phyloP scores from a whole-genome alignment of 2,329 filamentous ascomycete species.

The Trichophaea hybrida region DNA sequence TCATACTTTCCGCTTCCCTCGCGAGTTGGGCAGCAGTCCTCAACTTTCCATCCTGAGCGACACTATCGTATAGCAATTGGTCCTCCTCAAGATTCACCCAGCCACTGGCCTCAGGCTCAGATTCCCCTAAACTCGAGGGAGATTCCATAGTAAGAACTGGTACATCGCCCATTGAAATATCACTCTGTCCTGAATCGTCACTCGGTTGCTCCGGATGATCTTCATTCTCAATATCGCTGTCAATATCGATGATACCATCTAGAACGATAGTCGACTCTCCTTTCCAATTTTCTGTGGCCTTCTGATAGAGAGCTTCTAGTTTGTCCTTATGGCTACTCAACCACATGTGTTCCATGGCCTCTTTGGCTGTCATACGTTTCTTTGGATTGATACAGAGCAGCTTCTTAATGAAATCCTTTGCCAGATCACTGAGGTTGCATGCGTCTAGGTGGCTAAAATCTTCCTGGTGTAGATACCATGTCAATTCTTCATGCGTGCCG shows the following conservation, averaged over 20 bases:
- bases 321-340: constrained; percentile 10
- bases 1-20: constrained; percentile 9
- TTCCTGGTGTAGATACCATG: neutral
- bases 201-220: neutral
- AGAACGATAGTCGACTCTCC: neutral
- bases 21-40: constrained; percentile 13
- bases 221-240: neutral
- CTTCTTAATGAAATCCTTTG: constrained; percentile 18
- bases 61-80: constrained; percentile 9
- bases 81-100: constrained; percentile 3
- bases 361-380: constrained; percentile 10
- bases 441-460: neutral
- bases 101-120: neutral
- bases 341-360: constrained; percentile 18
- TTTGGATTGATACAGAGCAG: constrained; percentile 16
- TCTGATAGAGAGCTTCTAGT: neutral
- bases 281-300: neutral
- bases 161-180: neutral
- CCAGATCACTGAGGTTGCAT: constrained; percentile 6
- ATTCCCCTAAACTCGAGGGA: neutral
- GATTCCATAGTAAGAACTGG: neutral
- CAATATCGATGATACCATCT: neutral
- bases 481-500: neutral
- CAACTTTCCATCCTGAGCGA: constrained; percentile 12
- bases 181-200: neutral